These are phyloP conservation scores for Phytophthora podocarpi DNA, from an alignment of 352 stramenopile species.

Conservation along the genomic window DNA sequence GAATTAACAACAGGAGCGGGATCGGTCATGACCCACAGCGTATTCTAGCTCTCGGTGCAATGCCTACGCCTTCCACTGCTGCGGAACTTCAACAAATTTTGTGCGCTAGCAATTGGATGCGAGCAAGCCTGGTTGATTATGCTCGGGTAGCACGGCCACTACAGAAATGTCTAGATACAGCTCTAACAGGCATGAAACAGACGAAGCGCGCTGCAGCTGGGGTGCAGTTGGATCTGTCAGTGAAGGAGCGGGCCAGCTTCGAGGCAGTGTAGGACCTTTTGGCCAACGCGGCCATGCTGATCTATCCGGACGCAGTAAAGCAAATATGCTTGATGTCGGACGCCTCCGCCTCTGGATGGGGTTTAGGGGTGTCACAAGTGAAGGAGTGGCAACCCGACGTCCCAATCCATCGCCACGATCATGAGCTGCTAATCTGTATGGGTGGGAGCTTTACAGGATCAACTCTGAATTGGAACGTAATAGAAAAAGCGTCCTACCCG, in stretches of 20 bases:
- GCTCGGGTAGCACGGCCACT: slow-evolving; percentile 12
- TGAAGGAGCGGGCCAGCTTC: neutral
- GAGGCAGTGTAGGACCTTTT: neutral
- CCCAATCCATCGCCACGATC: neutral
- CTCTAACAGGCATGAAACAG: neutral
- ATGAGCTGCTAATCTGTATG: neutral
- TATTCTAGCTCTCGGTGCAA: slow-evolving; percentile 6
- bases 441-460: neutral
- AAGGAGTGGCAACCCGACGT: neutral
- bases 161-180: slow-evolving; percentile 5
- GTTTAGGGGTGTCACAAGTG: neutral
- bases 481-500: neutral
- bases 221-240: neutral
- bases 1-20: slow-evolving; percentile 8
- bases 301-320: neutral
- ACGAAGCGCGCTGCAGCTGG: slow-evolving; percentile 14
- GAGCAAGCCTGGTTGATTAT: slow-evolving; percentile 17
- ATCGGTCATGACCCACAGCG: slow-evolving; percentile 11
- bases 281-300: neutral
- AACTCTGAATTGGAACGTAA: slow-evolving; percentile 11
- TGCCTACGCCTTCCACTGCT: slow-evolving; percentile 1
- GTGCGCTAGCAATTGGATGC: slow-evolving; percentile 29
- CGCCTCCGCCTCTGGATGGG: neutral
- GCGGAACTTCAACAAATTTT: slow-evolving; percentile 31
- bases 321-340: neutral